Base-by-base conservation (phyloP, 768 basidiomycete species). In the Lentinula detonsa region DNA sequence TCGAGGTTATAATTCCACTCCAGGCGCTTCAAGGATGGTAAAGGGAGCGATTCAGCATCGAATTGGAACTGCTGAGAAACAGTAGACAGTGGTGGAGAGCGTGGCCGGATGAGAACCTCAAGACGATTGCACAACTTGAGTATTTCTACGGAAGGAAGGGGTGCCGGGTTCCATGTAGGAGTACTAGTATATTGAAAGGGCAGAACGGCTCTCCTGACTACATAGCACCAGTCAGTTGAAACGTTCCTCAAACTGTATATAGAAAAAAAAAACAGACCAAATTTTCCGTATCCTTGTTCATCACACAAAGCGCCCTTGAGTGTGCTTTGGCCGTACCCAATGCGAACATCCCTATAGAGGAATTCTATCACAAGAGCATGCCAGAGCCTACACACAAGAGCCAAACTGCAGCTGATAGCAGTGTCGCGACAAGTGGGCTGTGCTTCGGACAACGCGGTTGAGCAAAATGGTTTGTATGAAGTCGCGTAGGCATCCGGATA, bases 1-100 rank as follows among this genome's bases (percentile, higher is more conserved):
- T 78, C 78, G 33, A 68, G 71, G 64, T 82, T 69, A 66, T 87
- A 80, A 84, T 85, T 88, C 86, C 86, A 89, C 53, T 88, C 86
- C 34, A 90, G 76, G 31, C 86, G 82, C 48, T 78, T 81, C 43
- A 90, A 74, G 21, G 81, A 80, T 21, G 76, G 72, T 13, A 87
- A 63, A 3, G 78, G 67, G 3, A 84, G 70, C 58, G 71, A 74
- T 13, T 75, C 75, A 9, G 79, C 76, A 60, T 83, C 81, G 66
- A 81, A 84, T 31, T 86, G 82, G 70, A 82, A 88, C 37, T 71
- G 74, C 13, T 79, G 68, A 7, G 65, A 61, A 9, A 70, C 69
- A 3, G 68, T 5, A 18, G 56, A 62, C 35, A 65, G 55, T 16
- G 70, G 65, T 46, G 62, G 65, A 49, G 64, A 64, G 42, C 66